A percentile compares a stretch with the other conserved stretches of the same genome.
These are phyloP conservation scores for Pleurotus sapidus DNA, from an alignment of 768 basidiomycete species.

Conservation along the genomic window DNA sequence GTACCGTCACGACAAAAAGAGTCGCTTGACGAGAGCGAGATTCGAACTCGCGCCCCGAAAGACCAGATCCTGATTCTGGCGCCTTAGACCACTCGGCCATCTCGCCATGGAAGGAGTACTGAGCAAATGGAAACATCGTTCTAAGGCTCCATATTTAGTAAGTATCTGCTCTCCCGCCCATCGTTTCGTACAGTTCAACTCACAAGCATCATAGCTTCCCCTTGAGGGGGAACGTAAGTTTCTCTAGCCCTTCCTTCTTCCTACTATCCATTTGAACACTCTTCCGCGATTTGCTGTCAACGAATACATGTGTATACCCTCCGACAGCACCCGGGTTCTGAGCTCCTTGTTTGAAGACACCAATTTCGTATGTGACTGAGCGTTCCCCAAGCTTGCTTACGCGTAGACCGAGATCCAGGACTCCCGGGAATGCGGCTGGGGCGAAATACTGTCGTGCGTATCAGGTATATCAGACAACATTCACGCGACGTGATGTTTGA, in stretches of 20 bases:
- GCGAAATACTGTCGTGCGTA: slow-evolving; percentile 53
- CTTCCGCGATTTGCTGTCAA: slow-evolving; percentile 56
- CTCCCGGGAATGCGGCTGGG: slow-evolving; percentile 71
- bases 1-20: no score
- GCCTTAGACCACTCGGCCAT: slow-evolving; percentile 5
- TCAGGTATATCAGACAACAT: background rate
- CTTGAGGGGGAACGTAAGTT: slow-evolving; percentile 21
- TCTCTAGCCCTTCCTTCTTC: slow-evolving; percentile 45
- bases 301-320: slow-evolving; percentile 84
- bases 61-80: slow-evolving; percentile 13
- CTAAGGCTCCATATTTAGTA: no score
- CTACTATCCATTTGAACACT: slow-evolving; percentile 43
- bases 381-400: slow-evolving; percentile 68
- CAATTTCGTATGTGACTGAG: slow-evolving; percentile 79
- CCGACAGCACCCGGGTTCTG: slow-evolving; percentile 41
- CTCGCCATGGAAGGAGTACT: background rate
- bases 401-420: slow-evolving; percentile 67
- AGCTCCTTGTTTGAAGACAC: slow-evolving; percentile 56
- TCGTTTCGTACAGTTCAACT: no score
- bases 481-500: background rate
- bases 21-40: slow-evolving; percentile 13
- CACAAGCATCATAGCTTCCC: background rate
- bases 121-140: no score
- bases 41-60: slow-evolving; percentile 17
- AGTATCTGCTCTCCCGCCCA: no score